Base-by-base conservation (phyloP, 495 filamentous ascomycete genomes). In the Podospora sp. region DNA sequence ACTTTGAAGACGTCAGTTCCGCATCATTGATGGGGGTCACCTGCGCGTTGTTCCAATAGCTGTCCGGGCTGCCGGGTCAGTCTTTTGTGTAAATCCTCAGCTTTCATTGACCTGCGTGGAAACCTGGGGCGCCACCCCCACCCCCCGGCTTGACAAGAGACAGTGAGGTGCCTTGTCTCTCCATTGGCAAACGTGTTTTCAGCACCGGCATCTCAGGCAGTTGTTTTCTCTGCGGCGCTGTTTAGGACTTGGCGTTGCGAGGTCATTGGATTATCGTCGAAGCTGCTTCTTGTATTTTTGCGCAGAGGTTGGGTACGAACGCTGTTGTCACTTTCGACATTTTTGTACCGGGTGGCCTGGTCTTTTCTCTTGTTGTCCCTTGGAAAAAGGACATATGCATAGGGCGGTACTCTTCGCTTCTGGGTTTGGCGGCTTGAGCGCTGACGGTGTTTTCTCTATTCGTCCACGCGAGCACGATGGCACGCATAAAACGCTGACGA, bases 11-110 rank as follows among this genome's bases (percentile, higher is more conserved):
- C 16, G 51, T 56, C 63, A 57, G 29, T 40, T 35, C 22, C 33
- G 29, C 62, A 55, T 21, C 51, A 22, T 40, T 14, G n/a, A 26
- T 57, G 63, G 52, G 62, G 63, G 63, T 58, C 51, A 25, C 25
- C 52, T 58, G 61, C 61, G 21, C 25, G 24, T 7, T 12, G n/a
- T 25, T 6, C 24, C 9, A 21, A 20, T 35, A 25, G 46, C 25
- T 21, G 25, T 65, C 62, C 33, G 27, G 24, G 22, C 52, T 49
- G 7, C 40, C 29, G 22, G 63, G 63, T 24, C 63, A 12, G 16
- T 6, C 27, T n/a, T 59, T 59, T 59, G 40, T 46, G 5, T 46
- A 11, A 46, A 14, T 2, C 5, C 14, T 2, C 40, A 14, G 12
- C 14, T 46, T 46, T 46, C 16, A 6, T 14, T 46, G 11, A 2